A percentile compares a stretch with the other conserved stretches of the same genome.
Conservation (phyloP, 257 asterid genomes). For the Lavandula angustifolia region DNA sequence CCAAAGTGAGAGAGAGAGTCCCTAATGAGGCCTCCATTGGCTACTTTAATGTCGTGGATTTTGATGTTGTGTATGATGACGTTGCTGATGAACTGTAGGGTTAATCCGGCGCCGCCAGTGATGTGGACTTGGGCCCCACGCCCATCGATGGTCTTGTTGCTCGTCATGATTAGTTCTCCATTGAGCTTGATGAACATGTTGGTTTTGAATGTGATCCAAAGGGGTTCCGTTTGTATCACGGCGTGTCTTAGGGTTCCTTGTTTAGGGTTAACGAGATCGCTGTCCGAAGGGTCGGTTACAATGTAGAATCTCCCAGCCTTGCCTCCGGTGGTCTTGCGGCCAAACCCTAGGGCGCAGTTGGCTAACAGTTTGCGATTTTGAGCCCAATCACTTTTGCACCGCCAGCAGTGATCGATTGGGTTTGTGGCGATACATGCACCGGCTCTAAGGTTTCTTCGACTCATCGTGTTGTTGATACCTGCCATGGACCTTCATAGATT, state of each 20-base stretch:
- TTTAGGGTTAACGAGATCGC: conserved; percentile 53
- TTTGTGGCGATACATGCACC: conserved; percentile 59
- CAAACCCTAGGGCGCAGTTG: conserved; percentile 60
- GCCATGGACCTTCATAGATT: conserved; percentile 28
- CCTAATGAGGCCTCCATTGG: conserved; percentile 56
- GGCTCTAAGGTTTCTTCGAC: neutral
- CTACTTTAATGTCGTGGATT: conserved; percentile 43
- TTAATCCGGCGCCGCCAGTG: conserved; percentile 51
- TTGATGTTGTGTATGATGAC: conserved; percentile 51
- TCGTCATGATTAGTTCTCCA: conserved; percentile 56
- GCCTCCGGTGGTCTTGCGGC: conserved; percentile 55
- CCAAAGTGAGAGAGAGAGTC: conserved; percentile 50
- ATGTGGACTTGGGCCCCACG: conserved; percentile 59
- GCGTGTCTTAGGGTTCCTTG: conserved; percentile 58
- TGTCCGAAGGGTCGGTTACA: conserved; percentile 56
- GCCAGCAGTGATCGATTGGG: conserved; percentile 68
- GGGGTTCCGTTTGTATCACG: conserved; percentile 51
- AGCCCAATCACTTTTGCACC: conserved; percentile 53
- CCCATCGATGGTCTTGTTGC: conserved; percentile 67
- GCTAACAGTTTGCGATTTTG: conserved; percentile 40
- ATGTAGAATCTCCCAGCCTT: conserved; percentile 51
- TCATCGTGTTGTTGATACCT: conserved; percentile 39
- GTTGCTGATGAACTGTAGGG: conserved; percentile 48
- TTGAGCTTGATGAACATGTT: conserved; percentile 46
- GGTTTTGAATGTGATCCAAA: conserved; percentile 51